These are phyloP conservation scores for Candida oleophila DNA, from an alignment of 805 yeast species.

Conservation along the genomic window DNA sequence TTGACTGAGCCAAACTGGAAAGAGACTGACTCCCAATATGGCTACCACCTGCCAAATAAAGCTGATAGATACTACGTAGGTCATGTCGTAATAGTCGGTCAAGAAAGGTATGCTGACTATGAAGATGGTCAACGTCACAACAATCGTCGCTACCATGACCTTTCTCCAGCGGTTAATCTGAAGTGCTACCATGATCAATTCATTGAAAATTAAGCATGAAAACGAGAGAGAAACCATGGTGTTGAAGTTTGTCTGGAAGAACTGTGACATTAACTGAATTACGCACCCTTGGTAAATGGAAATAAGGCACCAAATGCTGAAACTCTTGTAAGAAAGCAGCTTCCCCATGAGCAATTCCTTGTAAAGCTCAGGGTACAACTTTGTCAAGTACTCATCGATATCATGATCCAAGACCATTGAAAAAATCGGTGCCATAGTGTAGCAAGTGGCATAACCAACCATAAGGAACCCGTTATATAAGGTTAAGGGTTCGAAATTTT, in stretches of 20 bases:
- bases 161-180: conserved; percentile 92
- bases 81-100: conserved; percentile 80
- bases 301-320: conserved; percentile 86
- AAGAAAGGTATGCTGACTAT: conserved; percentile 80
- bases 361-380: conserved; percentile 90
- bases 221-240: conserved; percentile 86
- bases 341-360: conserved; percentile 87
- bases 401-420: conserved; percentile 89
- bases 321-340: conserved; percentile 81
- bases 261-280: conserved; percentile 80
- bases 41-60: conserved; percentile 71
- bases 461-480: conserved; percentile 93
- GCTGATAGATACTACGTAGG: conserved; percentile 52
- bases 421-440: conserved; percentile 98
- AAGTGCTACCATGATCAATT: conserved; percentile 88
- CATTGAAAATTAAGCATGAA: conserved; percentile 77
- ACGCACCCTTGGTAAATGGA: conserved; percentile 89
- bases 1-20: conserved; percentile 89
- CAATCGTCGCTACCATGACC: conserved; percentile 69
- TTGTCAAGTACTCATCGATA: conserved; percentile 84
- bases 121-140: conserved; percentile 66
- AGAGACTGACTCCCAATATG: conserved; percentile 65
- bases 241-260: conserved; percentile 68
- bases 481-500: conserved; percentile 90
- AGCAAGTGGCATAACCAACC: conserved; percentile 97